These are phyloP conservation scores for Trapa bicornis DNA, from an alignment of 345 rosid genomes.

Conservation along the genomic window DNA sequence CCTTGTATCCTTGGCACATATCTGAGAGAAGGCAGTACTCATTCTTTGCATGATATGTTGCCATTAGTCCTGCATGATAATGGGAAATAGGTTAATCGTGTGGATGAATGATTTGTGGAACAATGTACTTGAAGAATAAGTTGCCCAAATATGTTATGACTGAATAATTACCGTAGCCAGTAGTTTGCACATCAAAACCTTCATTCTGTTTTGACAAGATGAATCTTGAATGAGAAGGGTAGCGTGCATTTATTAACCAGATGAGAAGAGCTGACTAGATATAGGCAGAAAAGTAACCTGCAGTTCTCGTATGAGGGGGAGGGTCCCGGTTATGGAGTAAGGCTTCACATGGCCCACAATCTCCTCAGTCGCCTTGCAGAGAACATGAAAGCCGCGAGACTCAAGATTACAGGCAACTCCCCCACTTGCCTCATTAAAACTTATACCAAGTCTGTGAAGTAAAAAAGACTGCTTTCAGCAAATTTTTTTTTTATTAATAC, in stretches of 20 bases:
- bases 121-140: neutral
- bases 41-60: conserved; percentile 78
- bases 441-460: conserved; percentile 47
- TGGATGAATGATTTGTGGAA: neutral
- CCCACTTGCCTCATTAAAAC: conserved; percentile 59
- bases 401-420: conserved; percentile 95
- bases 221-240: conserved; percentile 1
- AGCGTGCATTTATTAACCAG: neutral
- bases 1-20: too few species aligned
- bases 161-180: conserved; percentile 60
- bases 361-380: conserved; percentile 84
- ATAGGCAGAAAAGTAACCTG: too few species aligned
- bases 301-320: too few species aligned
- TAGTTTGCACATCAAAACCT: conserved; percentile 92
- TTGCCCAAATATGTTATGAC: too few species aligned
- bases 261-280: too few species aligned
- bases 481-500: neutral
- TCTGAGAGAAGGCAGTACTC: conserved; percentile 68
- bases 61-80: conserved; percentile 22
- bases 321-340: conserved; percentile 37
- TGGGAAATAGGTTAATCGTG: neutral
- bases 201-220: conserved; percentile 43
- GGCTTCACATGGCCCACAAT: conserved; percentile 87
- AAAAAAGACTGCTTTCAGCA: neutral
- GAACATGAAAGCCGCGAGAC: conserved; percentile 68